phyloP scores from a whole-genome alignment of 139 green algal genomes.

The Chlorella sp. region DNA sequence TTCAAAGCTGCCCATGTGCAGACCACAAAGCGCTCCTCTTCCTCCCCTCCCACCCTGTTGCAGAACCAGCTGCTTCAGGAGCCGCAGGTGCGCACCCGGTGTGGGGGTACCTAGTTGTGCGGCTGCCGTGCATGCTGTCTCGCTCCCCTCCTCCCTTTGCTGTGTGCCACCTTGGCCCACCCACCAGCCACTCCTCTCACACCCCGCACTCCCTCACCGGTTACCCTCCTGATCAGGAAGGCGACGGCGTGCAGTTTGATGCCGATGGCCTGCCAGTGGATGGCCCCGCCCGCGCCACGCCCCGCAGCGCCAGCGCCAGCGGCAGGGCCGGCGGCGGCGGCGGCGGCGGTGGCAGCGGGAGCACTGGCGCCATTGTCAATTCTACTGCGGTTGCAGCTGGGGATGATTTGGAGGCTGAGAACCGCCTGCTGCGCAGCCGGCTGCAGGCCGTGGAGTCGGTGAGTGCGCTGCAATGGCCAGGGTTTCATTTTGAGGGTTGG shows the following conservation, averaged over 20 bases:
- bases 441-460: constrained; percentile 33
- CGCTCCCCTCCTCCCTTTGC: too few species aligned
- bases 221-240: background rate
- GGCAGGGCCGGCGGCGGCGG: background rate
- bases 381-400: too few species aligned
- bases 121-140: too few species aligned
- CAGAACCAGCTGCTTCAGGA: constrained; percentile 25
- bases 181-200: too few species aligned
- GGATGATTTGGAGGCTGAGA: background rate
- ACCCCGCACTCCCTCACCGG: too few species aligned
- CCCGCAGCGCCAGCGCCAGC: background rate
- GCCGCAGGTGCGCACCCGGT: background rate
- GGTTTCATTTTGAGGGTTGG: too few species aligned
- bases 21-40: background rate
- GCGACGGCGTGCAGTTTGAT: constrained; percentile 11
- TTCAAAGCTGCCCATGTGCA: background rate
- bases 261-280: constrained; percentile 16
- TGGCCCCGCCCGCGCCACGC: background rate
- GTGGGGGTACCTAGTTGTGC: background rate
- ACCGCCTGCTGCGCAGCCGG: background rate
- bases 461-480: background rate
- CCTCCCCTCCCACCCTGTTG: background rate
- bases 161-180: too few species aligned
- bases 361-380: too few species aligned
- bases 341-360: background rate